Evolutionary conservation across 768 basidiomycete genomes (phyloP).

Genomic region (Kwoniella mangroviensis): DNA sequence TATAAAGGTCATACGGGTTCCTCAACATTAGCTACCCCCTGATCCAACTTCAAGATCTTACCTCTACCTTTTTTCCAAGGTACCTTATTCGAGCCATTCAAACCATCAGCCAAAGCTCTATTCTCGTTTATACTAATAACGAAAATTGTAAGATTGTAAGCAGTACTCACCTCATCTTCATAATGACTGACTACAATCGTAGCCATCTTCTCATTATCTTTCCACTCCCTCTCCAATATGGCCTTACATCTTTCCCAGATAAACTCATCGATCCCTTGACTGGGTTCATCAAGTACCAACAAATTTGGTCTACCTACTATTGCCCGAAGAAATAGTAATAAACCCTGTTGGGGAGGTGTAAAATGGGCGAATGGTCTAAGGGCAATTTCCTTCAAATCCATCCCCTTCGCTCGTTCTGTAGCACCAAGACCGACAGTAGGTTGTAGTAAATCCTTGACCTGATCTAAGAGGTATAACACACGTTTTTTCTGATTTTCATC

Average conservation of each 20-base stretch:
- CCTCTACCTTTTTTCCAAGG: conserved; percentile 68
- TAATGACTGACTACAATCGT: conserved; percentile 88
- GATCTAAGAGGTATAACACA: conserved; percentile 67
- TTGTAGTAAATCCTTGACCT: conserved; percentile 60
- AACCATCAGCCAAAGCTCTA: not conserved
- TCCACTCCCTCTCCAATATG: conserved; percentile 66
- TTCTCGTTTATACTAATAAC: not conserved
- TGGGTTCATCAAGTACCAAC: conserved; percentile 87
- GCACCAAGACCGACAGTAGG: conserved; percentile 2
- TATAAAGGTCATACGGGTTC: not conserved
- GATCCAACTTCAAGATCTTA: conserved; percentile 63
- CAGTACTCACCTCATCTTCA: conserved; percentile 74
- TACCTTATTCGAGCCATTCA: conserved; percentile 16
- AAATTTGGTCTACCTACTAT: conserved; percentile 75
- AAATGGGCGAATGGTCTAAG: conserved; percentile 72
- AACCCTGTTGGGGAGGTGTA: conserved; percentile 73
- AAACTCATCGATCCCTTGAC: conserved; percentile 84
- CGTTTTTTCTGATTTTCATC: conserved; percentile 60
- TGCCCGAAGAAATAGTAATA: conserved; percentile 83
- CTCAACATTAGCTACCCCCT: conserved; percentile 42
- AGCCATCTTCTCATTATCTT: conserved; percentile 63
- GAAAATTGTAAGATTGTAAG: not conserved
- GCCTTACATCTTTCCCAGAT: conserved; percentile 71
- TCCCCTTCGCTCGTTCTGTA: conserved; percentile 5
- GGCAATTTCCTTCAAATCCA: conserved; percentile 49